Conservation (phyloP, 345 rosid genomes). For the Alliaria petiolata region DNA sequence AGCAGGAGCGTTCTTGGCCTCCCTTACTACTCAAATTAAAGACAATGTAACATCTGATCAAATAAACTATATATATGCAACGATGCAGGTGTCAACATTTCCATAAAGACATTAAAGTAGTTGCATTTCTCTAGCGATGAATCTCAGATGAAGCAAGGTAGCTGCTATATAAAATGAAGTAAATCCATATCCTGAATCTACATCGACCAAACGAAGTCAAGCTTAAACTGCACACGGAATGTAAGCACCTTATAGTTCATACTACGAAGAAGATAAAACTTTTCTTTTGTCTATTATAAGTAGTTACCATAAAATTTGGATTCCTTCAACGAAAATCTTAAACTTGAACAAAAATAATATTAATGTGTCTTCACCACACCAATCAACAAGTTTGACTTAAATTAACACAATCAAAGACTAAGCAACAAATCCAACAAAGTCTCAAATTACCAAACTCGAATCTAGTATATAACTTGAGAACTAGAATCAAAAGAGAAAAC, state of each 20-base stretch:
- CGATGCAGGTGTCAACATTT: too few species aligned
- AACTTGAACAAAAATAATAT: not conserved
- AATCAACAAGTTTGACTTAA: not conserved
- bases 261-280: too few species aligned
- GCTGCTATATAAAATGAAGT: too few species aligned
- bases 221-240: too few species aligned
- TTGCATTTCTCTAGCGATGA: not conserved
- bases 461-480: not conserved
- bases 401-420: not conserved
- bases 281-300: too few species aligned
- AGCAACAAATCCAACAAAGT: constrained; percentile 1
- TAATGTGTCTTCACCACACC: not conserved
- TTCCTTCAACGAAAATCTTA: too few species aligned
- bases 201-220: not conserved
- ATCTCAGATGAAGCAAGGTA: too few species aligned
- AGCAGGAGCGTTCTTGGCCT: constrained; percentile 50
- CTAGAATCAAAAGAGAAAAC: not conserved
- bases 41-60: not conserved
- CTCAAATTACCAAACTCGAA: not conserved
- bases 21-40: constrained; percentile 47
- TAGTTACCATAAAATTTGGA: too few species aligned
- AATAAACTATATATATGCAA: too few species aligned
- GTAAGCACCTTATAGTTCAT: too few species aligned
- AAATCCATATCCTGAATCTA: not conserved
- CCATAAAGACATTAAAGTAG: not conserved